Evolutionary conservation across 2,329 filamentous ascomycete species (phyloP).

Genomic region (Neurospora sp.): DNA sequence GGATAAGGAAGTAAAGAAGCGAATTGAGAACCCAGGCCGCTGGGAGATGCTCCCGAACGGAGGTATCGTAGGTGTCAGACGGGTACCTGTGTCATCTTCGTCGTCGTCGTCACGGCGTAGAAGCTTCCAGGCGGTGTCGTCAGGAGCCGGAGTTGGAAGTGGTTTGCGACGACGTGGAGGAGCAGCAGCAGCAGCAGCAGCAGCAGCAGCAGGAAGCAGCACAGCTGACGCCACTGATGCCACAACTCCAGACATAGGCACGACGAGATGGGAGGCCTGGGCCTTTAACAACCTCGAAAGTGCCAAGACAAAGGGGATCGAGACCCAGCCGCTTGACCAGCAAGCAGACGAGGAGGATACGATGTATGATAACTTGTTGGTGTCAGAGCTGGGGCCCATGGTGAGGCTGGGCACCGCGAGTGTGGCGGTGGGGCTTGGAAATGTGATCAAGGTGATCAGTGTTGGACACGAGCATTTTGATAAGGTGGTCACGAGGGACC

Average conservation of each 20-base stretch:
- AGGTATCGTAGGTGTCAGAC: conserved; percentile 53
- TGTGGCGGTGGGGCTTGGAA: conserved; percentile 61
- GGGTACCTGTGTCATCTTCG: conserved; percentile 4
- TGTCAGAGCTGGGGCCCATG: conserved; percentile 56
- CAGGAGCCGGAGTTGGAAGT: not conserved
- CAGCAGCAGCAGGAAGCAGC: conserved; percentile 7
- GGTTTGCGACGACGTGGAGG: not conserved
- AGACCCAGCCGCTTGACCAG: conserved; percentile 34
- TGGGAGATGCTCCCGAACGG: conserved; percentile 55
- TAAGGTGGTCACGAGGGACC: conserved; percentile 19
- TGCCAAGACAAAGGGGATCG: conserved; percentile 28
- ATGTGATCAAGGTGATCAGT: conserved; percentile 60
- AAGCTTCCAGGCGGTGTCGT: not conserved
- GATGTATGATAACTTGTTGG: conserved; percentile 43
- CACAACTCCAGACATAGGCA: conserved; percentile 18
- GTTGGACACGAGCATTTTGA: conserved; percentile 57
- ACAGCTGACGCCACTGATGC: conserved; percentile 1
- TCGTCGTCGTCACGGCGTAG: not conserved
- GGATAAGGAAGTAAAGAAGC: conserved; percentile 40
- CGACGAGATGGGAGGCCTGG: conserved; percentile 42
- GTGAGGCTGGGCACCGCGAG: conserved; percentile 51
- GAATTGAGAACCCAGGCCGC: conserved; percentile 49
- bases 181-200: conserved; percentile 9
- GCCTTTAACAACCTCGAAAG: conserved; percentile 35
- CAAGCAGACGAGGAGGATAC: conserved; percentile 19